These are phyloP conservation scores for Stephanodiscus triporus DNA, from an alignment of 108 stramenopile genomes.

Conservation along the genomic window DNA sequence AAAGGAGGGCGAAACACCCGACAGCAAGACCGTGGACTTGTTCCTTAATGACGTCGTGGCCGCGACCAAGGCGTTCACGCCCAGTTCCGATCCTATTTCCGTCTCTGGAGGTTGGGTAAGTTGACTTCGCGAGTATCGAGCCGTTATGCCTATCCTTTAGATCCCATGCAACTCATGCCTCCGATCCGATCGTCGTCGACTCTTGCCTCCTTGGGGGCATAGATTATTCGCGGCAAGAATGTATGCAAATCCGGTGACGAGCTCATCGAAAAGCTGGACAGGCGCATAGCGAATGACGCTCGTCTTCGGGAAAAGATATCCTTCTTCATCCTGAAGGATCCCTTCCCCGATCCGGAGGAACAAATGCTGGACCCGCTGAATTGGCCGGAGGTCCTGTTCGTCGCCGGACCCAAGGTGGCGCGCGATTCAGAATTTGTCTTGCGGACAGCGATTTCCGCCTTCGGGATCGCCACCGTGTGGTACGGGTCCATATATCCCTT, in stretches of 20 bases:
- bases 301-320: constrained; percentile 60
- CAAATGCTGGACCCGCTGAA: constrained; percentile 32
- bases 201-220: constrained; percentile 13
- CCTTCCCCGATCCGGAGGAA: constrained; percentile 54
- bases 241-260: constrained; percentile 59
- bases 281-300: constrained; percentile 48
- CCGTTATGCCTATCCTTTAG: not conserved
- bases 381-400: constrained; percentile 66
- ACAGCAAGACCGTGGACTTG: constrained; percentile 52
- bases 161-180: not conserved
- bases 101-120: constrained; percentile 64
- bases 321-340: constrained; percentile 61
- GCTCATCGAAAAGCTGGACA: constrained; percentile 74
- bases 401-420: constrained; percentile 66
- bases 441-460: constrained; percentile 52
- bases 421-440: constrained; percentile 55
- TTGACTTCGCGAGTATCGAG: not conserved
- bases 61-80: constrained; percentile 51
- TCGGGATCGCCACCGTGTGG: constrained; percentile 77
- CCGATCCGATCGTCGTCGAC: not conserved
- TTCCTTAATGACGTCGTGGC: constrained; percentile 67
- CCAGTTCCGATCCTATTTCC: constrained; percentile 53
- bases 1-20: constrained; percentile 60
- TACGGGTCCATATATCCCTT: constrained; percentile 85
- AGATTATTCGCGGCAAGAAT: constrained; percentile 68